Conservation (phyloP, 2,329 filamentous ascomycete species). For the Nannizziopsis barbatae region DNA sequence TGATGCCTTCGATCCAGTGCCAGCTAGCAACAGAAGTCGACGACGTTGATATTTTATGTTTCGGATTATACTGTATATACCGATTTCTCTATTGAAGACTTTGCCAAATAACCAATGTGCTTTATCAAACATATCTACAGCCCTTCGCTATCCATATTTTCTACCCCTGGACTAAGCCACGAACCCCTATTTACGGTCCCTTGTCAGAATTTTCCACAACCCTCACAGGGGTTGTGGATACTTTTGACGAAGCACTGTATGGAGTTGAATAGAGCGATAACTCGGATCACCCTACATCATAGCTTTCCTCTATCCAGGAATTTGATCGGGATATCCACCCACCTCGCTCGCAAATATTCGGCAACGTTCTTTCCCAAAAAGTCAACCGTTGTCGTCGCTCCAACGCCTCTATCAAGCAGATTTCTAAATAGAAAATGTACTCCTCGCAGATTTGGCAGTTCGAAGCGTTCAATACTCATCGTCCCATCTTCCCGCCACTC, state of each 20-base stretch:
- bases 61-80: too few species aligned
- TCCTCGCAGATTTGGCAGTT: conserved; percentile 34
- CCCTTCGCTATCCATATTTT: too few species aligned
- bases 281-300: conserved; percentile 10
- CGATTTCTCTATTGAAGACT: too few species aligned
- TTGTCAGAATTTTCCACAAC: too few species aligned
- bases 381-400: conserved; percentile 27
- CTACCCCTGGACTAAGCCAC: too few species aligned
- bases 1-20: conserved; percentile 38
- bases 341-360: conserved; percentile 27
- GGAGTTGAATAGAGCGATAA: too few species aligned
- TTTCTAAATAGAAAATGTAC: conserved; percentile 34
- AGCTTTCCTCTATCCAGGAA: conserved; percentile 24
- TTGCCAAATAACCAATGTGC: too few species aligned
- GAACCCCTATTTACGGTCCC: too few species aligned
- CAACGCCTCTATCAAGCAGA: conserved; percentile 29
- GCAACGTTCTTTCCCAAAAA: conserved; percentile 33
- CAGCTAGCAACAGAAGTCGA: conserved; percentile 16
- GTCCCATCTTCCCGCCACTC: conserved; percentile 17
- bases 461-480: conserved; percentile 35
- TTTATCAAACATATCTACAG: too few species aligned
- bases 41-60: conserved; percentile 7
- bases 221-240: too few species aligned
- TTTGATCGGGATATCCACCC: conserved; percentile 28
- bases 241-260: too few species aligned